phyloP scores from a whole-genome alignment of 2,329 filamentous ascomycete species.

The Sodiomyces alkalinus region DNA sequence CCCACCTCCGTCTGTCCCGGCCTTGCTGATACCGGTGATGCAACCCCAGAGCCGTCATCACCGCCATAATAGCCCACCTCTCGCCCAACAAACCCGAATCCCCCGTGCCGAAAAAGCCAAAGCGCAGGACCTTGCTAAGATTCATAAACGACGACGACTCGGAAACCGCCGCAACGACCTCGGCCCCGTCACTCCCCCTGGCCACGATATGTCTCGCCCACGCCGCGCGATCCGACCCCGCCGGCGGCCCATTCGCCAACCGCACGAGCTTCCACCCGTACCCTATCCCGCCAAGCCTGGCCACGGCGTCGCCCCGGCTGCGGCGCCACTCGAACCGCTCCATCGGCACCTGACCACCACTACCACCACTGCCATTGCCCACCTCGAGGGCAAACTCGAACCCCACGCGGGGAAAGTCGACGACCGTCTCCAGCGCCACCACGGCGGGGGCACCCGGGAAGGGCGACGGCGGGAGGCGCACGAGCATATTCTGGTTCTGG shows the following conservation, averaged over 20 bases:
- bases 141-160: too few relatives aligned
- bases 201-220: conserved; percentile 9
- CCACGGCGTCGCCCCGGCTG: conserved; percentile 18
- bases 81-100: conserved; percentile 22
- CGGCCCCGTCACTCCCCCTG: conserved; percentile 20
- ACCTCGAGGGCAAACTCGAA: conserved; percentile 21
- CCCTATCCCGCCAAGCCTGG: conserved; percentile 14
- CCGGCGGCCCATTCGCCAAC: conserved; percentile 10
- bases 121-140: conserved; percentile 19
- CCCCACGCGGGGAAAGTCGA: conserved; percentile 6
- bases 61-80: conserved; percentile 26
- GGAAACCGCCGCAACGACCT: conserved; percentile 23
- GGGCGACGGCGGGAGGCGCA: conserved; percentile 5
- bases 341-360: conserved; percentile 1
- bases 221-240: conserved; percentile 3
- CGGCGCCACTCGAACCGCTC: conserved; percentile 29
- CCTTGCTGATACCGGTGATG: conserved; percentile 6
- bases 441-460: conserved; percentile 4
- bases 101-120: conserved; percentile 24
- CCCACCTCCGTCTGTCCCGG: conserved; percentile 2
- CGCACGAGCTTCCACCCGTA: conserved; percentile 26
- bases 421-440: conserved; percentile 1
- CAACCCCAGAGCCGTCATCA: conserved; percentile 14
- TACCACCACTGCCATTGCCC: conserved; percentile 2
- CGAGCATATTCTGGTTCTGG: conserved; percentile 5